Percentiles rank a stretch among this genome's conserved stretches.
Conservation (phyloP, 495 filamentous ascomycete genomes). For the Penicillium steckii region DNA sequence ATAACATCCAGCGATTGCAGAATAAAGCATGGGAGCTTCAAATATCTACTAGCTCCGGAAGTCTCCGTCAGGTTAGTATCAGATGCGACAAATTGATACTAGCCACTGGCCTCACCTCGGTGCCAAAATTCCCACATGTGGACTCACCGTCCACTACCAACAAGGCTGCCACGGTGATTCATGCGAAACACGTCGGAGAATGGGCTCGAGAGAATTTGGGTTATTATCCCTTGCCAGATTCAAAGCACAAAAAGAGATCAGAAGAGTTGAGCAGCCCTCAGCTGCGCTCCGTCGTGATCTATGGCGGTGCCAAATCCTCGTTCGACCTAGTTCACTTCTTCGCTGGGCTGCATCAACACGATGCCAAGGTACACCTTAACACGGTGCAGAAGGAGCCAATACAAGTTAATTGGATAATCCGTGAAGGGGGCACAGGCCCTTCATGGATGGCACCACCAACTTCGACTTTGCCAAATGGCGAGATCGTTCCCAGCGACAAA, state of each 20-base stretch:
- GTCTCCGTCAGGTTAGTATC: conserved; percentile 19
- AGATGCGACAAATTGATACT: conserved; percentile 60
- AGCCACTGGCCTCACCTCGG: conserved; percentile 63
- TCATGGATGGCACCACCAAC: conserved; percentile 26
- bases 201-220: conserved; percentile 32
- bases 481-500: conserved; percentile 49
- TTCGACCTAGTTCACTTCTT: conserved; percentile 71
- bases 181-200: conserved; percentile 29
- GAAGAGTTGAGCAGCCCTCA: not conserved
- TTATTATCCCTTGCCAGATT: conserved; percentile 21
- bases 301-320: conserved; percentile 67
- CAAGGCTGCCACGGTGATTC: conserved; percentile 46
- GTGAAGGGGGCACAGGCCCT: conserved; percentile 52
- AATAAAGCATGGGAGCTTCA: conserved; percentile 26
- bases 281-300: conserved; percentile 48
- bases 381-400: conserved; percentile 37
- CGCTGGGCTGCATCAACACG: conserved; percentile 39
- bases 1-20: conserved; percentile 20
- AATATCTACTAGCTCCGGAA: conserved; percentile 4
- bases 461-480: conserved; percentile 48
- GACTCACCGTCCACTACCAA: conserved; percentile 3
- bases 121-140: conserved; percentile 45
- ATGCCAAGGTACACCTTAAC: conserved; percentile 9
- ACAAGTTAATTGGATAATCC: conserved; percentile 69
- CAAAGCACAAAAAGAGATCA: not conserved